phyloP scores from a whole-genome alignment of 1,284 basidiomycete species.

The Ganoderma multipileum region DNA sequence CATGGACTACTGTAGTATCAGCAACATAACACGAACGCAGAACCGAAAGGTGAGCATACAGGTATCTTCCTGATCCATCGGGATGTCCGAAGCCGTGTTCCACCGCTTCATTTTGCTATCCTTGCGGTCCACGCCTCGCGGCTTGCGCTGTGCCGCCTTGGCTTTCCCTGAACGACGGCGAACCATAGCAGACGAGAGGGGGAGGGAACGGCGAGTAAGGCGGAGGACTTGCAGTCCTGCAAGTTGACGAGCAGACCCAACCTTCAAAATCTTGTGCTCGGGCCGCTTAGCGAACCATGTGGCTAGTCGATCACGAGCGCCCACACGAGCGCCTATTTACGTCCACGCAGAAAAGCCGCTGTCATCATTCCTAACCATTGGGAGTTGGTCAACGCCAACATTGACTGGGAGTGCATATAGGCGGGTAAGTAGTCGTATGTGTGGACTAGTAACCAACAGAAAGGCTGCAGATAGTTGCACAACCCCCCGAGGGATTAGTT shows the following conservation, averaged over 20 bases:
- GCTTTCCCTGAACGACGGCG: conserved; percentile 40
- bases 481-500: no score
- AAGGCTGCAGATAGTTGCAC: no score
- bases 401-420: no score
- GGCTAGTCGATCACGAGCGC: neutral
- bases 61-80: conserved; percentile 77
- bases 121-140: conserved; percentile 55
- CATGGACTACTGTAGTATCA: conserved; percentile 57
- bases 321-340: neutral
- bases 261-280: neutral
- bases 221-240: neutral
- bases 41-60: conserved; percentile 52
- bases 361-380: no score
- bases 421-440: no score
- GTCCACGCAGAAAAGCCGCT: neutral
- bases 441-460: no score
- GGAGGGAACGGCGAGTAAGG: neutral
- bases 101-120: conserved; percentile 65
- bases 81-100: conserved; percentile 70
- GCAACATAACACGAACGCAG: conserved; percentile 1
- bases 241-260: neutral
- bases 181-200: conserved; percentile 33
- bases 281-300: neutral
- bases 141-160: conserved; percentile 40
- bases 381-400: no score